Evolutionary conservation across 2,329 filamentous ascomycete genomes (phyloP).

Genomic region (Fusarium praegraminearum): DNA sequence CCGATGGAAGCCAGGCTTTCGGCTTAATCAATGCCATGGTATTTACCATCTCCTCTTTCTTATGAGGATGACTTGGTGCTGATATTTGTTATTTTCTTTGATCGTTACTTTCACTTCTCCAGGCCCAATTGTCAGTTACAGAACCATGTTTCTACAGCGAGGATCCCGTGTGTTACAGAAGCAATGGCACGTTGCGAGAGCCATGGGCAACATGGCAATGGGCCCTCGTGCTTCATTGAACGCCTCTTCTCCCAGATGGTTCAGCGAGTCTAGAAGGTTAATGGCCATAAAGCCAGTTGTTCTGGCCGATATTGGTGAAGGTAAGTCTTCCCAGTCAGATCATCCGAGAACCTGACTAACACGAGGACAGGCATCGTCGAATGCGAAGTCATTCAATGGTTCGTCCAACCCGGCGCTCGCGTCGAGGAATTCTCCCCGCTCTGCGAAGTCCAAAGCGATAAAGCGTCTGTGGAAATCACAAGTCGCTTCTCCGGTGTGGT

Average conservation of each 20-base stretch:
- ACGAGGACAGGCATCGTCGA: slow-evolving; percentile 84
- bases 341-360: slow-evolving; percentile 22
- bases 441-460: slow-evolving; percentile 98
- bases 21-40: slow-evolving; percentile 41
- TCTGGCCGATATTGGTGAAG: slow-evolving; percentile 88
- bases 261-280: slow-evolving; percentile 63
- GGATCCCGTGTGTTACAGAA: slow-evolving; percentile 63
- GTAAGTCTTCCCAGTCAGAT: slow-evolving; percentile 56
- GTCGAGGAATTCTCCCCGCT: slow-evolving; percentile 98
- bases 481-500: slow-evolving; percentile 95
- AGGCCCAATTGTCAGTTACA: slow-evolving; percentile 25
- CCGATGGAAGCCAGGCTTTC: slow-evolving; percentile 52
- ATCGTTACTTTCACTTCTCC: slow-evolving; percentile 34
- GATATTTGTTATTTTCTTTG: slow-evolving; percentile 23
- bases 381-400: slow-evolving; percentile 99
- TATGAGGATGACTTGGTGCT: slow-evolving; percentile 30
- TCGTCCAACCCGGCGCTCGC: slow-evolving; percentile 92
- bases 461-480: slow-evolving; percentile 91
- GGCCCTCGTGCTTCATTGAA: slow-evolving; percentile 47
- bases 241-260: slow-evolving; percentile 56
- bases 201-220: slow-evolving; percentile 53
- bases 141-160: slow-evolving; percentile 66
- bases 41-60: slow-evolving; percentile 41
- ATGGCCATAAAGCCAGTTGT: slow-evolving; percentile 81
- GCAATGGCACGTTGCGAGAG: slow-evolving; percentile 63